phyloP scores from a whole-genome alignment of 768 basidiomycete species.

The Mycena kentingensis region DNA sequence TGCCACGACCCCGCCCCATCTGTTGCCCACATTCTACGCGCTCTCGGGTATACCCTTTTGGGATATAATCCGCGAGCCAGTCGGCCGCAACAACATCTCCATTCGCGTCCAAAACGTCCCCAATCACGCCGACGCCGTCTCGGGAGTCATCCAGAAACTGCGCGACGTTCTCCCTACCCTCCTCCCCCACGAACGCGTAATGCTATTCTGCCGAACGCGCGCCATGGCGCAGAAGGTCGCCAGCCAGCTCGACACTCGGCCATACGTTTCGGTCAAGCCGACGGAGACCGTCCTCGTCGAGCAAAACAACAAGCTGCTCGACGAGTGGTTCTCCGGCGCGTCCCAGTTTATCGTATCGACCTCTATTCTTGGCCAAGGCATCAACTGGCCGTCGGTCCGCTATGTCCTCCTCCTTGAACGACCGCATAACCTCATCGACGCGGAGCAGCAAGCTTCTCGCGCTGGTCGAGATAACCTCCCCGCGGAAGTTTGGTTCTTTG shows the following conservation, averaged over 20 bases:
- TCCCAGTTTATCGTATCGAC: background rate
- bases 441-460: background rate
- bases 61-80: slow-evolving; percentile 6
- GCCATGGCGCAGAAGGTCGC: background rate
- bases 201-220: slow-evolving; percentile 4
- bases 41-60: background rate
- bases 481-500: too few species aligned
- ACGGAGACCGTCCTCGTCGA: too few species aligned
- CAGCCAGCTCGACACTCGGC: background rate
- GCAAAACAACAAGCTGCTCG: too few species aligned
- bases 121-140: background rate
- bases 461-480: background rate
- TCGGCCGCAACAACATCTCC: slow-evolving; percentile 1
- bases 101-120: background rate
- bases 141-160: too few species aligned
- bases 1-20: background rate
- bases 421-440: background rate
- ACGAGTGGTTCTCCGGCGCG: background rate
- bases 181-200: slow-evolving; percentile 1
- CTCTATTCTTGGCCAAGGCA: slow-evolving; percentile 1
- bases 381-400: slow-evolving; percentile 1
- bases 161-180: background rate
- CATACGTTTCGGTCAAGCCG: slow-evolving; percentile 1
- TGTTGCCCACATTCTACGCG: background rate
- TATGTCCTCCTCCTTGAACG: background rate